These are phyloP conservation scores for Mycena floridula DNA, from an alignment of 768 basidiomycete genomes.

Conservation along the genomic window DNA sequence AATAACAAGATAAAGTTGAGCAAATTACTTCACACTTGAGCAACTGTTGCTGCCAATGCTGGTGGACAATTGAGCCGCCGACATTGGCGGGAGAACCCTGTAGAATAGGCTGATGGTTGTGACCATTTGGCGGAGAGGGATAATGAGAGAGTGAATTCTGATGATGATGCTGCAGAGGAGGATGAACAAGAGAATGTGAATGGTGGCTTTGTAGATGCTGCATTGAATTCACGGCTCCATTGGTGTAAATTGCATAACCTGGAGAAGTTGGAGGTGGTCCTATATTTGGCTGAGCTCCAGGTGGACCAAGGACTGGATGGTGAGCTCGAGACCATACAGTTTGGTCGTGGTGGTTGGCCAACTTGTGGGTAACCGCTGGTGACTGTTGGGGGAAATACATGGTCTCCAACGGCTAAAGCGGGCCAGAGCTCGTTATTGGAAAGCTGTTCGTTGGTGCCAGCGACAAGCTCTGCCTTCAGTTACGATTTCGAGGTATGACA, in stretches of 20 bases:
- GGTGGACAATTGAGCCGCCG: no score
- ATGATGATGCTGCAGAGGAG: conserved; percentile 67
- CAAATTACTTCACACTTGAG: conserved; percentile 83
- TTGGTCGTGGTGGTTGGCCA: conserved; percentile 75
- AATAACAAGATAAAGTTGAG: conserved; percentile 11
- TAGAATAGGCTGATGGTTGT: conserved; percentile 49
- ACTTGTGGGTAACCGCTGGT: conserved; percentile 73
- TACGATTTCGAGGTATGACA: no score
- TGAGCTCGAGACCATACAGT: conserved; percentile 30
- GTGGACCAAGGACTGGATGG: background rate
- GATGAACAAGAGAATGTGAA: conserved; percentile 38
- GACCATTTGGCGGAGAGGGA: conserved; percentile 72
- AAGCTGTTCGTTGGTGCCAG: no score
- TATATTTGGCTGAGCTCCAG: background rate
- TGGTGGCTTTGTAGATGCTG: conserved; percentile 58
- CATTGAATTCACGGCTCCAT: conserved; percentile 55
- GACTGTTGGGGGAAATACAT: conserved; percentile 88
- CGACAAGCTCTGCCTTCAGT: no score
- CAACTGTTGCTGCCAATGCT: conserved; percentile 92
- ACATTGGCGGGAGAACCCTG: conserved; percentile 53
- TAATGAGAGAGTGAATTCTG: conserved; percentile 78
- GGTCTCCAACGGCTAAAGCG: no score
- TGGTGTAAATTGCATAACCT: conserved; percentile 71
- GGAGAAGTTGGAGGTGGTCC: conserved; percentile 42
- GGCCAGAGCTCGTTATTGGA: no score